phyloP scores from a whole-genome alignment of 1,284 basidiomycete species.

The Irpex lacteus region DNA sequence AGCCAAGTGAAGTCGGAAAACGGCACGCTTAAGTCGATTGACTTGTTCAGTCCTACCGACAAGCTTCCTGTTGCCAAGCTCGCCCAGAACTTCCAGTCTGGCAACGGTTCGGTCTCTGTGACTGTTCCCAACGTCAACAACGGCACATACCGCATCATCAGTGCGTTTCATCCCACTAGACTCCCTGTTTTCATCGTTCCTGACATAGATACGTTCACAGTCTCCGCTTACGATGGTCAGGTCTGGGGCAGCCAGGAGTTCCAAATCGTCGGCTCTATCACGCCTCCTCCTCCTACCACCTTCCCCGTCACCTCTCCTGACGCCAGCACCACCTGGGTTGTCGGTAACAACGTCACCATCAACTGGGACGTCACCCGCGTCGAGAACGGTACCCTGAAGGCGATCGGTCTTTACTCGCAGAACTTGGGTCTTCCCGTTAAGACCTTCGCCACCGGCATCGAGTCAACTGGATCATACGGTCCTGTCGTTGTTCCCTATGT shows the following conservation, averaged over 20 bases:
- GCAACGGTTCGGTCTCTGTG: neutral
- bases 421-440: neutral
- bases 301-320: neutral
- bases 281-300: neutral
- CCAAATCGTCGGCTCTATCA: neutral
- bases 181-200: neutral
- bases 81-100: neutral
- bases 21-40: neutral
- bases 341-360: neutral
- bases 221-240: neutral
- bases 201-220: neutral
- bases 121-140: neutral
- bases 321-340: neutral
- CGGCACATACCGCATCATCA: neutral
- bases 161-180: neutral
- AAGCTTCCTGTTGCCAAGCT: neutral
- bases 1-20: neutral
- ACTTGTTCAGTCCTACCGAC: neutral
- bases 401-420: neutral
- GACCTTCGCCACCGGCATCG: neutral
- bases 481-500: neutral
- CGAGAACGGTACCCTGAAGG: neutral
- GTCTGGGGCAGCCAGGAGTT: neutral
- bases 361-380: neutral
- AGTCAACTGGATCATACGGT: neutral